These are phyloP conservation scores for Neotropicomus parvogracilis DNA, from an alignment of 1,284 basidiomycete genomes.

Conservation along the genomic window DNA sequence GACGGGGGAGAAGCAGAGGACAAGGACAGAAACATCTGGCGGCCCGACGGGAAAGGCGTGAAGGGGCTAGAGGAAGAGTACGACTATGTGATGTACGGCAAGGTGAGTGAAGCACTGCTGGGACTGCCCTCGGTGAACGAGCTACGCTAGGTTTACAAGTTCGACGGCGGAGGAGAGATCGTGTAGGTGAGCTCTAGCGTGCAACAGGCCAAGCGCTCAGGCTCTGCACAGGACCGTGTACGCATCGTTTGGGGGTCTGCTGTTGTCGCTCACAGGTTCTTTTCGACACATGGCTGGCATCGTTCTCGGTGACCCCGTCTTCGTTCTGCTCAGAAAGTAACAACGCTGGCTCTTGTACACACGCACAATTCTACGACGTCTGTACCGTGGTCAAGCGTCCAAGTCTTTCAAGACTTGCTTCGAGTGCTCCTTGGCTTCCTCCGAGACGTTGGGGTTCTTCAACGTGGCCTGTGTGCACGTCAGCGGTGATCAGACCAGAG, in stretches of 20 bases:
- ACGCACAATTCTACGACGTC: slow-evolving; percentile 11
- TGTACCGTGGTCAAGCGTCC: slow-evolving; percentile 2
- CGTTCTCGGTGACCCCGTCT: slow-evolving; percentile 91
- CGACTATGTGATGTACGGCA: slow-evolving; percentile 99
- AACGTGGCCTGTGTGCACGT: slow-evolving; percentile 25
- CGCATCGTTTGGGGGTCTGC: slow-evolving; percentile 92
- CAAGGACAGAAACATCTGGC: slow-evolving; percentile 79
- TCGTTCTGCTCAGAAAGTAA: slow-evolving; percentile 82
- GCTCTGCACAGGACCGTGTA: slow-evolving; percentile 75
- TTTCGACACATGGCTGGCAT: slow-evolving; percentile 92
- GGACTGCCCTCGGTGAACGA: slow-evolving; percentile 13
- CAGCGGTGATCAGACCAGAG: neutral
- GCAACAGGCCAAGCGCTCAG: slow-evolving; percentile 4
- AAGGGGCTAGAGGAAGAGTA: slow-evolving; percentile 93
- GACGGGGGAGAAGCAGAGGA: slow-evolving; percentile 53
- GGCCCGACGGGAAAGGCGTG: slow-evolving; percentile 83
- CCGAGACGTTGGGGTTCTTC: slow-evolving; percentile 42
- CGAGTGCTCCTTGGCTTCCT: slow-evolving; percentile 43
- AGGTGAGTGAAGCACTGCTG: slow-evolving; percentile 51
- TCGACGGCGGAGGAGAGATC: slow-evolving; percentile 83
- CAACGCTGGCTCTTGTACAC: neutral
- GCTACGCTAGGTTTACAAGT: slow-evolving; percentile 84
- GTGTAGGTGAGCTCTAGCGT: slow-evolving; percentile 52
- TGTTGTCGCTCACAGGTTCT: slow-evolving; percentile 92
- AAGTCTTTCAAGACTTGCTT: slow-evolving; percentile 36